Base-by-base conservation (phyloP, 2,329 filamentous ascomycete species). In the Penicillium rolfsii region DNA sequence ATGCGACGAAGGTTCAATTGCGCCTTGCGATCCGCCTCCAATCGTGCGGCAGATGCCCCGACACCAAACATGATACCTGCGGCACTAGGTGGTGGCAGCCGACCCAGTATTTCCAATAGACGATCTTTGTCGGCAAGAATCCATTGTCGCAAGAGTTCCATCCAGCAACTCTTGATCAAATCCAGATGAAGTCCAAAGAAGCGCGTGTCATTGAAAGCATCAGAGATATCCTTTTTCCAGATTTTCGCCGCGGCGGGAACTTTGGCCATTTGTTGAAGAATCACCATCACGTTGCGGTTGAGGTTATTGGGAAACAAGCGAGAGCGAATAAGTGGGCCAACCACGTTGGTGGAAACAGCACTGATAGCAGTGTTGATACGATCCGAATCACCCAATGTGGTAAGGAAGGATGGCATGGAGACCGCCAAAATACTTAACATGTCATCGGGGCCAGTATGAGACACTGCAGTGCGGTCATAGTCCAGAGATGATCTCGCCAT, bases 61-160 rank as follows among this genome's bases (percentile, higher is more conserved):
- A 99, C 95, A n/a, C 95, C 95, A 71, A 99, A 99, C 74, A 99
- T 94, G 68, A 99, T 96, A 8, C 95, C 95, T 0, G 96, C 95
- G 14, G 93, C 94, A 1, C 93, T 92, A 5, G 95, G 95, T 4
- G 93, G 86, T 5, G 88, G 88, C 63, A 99, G 85, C 22, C 92
- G 89, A 40, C 85, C 83, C 8, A 98, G 78, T 4, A 97, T 81
- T 63, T 99, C 95, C 0, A 88, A 82, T 78, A 99, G 85, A 50
- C 91, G 87, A 58, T 97, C 93, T 77, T 96, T 97, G 75, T 99
- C 95, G 16, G 86, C 86, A 14, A 93, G 79, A 3, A 87, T 85
- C 91, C 93, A 97, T 73, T 97, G 92, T 41, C 87, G 88, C 24
- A 99, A 78, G 14, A 98, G 82, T 0, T 89, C 88, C 60, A 97